A percentile compares a stretch with the other conserved stretches of the same genome.
phyloP scores from a whole-genome alignment of 306 rosid species.

The Cucurbita ficifolia region DNA sequence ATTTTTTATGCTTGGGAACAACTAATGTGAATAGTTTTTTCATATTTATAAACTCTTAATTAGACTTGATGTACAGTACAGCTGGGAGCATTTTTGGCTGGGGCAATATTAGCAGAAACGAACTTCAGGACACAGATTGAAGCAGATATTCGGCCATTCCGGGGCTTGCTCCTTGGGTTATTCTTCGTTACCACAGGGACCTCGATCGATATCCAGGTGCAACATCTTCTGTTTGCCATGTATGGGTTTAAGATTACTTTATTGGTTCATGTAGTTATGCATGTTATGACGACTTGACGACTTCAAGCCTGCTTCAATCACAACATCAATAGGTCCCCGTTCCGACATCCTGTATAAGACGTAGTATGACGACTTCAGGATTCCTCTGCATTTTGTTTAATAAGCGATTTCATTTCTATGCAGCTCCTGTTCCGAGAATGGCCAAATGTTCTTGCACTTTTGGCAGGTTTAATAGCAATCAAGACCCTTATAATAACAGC shows the following conservation, averaged over 20 bases:
- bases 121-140: conserved; percentile 98
- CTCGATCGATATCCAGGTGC: conserved; percentile 84
- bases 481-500: conserved; percentile 92
- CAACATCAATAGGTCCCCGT: too few relatives aligned
- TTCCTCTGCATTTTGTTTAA: background rate
- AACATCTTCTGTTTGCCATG: background rate
- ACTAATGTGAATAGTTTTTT: background rate
- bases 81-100: conserved; percentile 99
- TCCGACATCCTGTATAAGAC: too few relatives aligned
- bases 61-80: conserved; percentile 23
- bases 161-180: conserved; percentile 94
- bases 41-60: background rate
- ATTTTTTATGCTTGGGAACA: conserved; percentile 4
- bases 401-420: conserved; percentile 13
- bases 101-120: conserved; percentile 95
- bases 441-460: conserved; percentile 93
- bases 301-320: too few relatives aligned
- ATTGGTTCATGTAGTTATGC: background rate
- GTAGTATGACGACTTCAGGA: background rate
- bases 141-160: conserved; percentile 97
- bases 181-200: conserved; percentile 88
- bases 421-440: conserved; percentile 93
- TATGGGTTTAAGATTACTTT: background rate
- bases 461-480: conserved; percentile 79
- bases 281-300: background rate